Percentiles rank a stretch among this genome's conserved stretches.
phyloP scores from a whole-genome alignment of 208 protist species.

The Leishmania turanica region DNA sequence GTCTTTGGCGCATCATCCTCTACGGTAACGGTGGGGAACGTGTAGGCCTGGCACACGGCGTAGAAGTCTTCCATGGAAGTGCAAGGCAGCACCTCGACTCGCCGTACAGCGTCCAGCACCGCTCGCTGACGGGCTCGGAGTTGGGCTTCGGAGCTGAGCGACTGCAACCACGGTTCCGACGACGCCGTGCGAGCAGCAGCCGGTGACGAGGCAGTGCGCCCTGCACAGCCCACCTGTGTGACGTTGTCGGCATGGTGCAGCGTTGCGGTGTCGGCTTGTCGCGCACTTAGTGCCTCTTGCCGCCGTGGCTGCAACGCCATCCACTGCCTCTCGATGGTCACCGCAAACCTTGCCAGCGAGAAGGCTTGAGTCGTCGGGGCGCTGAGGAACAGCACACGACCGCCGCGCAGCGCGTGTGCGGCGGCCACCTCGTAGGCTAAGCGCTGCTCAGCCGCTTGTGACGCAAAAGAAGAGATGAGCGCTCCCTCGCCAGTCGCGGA shows the following conservation, averaged over 20 bases:
- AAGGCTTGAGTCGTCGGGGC: conserved; percentile 45
- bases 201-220: not conserved
- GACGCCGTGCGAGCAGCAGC: not conserved
- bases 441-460: conserved; percentile 5
- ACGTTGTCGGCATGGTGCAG: not conserved
- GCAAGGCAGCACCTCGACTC: conserved; percentile 60
- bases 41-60: conserved; percentile 32
- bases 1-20: not conserved
- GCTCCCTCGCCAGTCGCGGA: conserved; percentile 1
- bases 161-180: not conserved
- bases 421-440: conserved; percentile 42
- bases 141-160: not conserved
- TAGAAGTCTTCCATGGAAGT: conserved; percentile 40
- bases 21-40: conserved; percentile 9
- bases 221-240: not conserved
- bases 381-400: conserved; percentile 49
- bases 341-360: conserved; percentile 37
- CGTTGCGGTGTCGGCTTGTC: not conserved
- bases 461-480: not conserved
- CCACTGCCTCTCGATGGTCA: conserved; percentile 42
- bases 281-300: not conserved
- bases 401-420: conserved; percentile 46
- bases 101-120: conserved; percentile 40
- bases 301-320: conserved; percentile 3
- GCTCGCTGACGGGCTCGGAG: conserved; percentile 24